These are phyloP conservation scores for Suillus spraguei DNA, from an alignment of 768 basidiomycete genomes.

Conservation along the genomic window DNA sequence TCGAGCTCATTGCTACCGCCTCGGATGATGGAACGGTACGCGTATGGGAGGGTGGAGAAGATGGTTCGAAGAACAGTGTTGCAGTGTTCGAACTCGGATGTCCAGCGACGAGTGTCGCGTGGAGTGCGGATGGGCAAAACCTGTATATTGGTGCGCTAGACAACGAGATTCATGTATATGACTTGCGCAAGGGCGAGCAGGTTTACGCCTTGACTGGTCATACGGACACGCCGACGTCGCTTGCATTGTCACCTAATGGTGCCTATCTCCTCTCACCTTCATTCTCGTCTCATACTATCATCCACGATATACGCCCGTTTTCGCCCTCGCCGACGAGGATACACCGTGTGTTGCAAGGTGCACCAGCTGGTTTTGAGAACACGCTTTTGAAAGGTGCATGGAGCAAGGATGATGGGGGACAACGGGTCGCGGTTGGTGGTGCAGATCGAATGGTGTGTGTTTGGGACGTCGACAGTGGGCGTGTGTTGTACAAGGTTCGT, in stretches of 20 bases:
- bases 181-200: constrained; percentile 82
- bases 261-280: constrained; percentile 88
- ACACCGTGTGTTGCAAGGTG: constrained; percentile 78
- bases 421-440: constrained; percentile 84
- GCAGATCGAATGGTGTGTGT: constrained; percentile 87
- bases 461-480: constrained; percentile 83
- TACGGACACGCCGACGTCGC: constrained; percentile 90
- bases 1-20: constrained; percentile 84
- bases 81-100: constrained; percentile 84
- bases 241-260: constrained; percentile 90
- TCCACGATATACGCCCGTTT: constrained; percentile 95
- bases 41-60: constrained; percentile 88
- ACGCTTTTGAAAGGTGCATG: constrained; percentile 83
- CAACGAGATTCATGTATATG: constrained; percentile 95
- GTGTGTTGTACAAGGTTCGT: constrained; percentile 76
- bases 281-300: constrained; percentile 84
- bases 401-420: constrained; percentile 84
- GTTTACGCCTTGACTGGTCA: constrained; percentile 84
- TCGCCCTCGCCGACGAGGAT: constrained; percentile 80
- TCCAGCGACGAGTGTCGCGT: constrained; percentile 90
- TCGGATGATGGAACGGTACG: constrained; percentile 92
- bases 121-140: constrained; percentile 88
- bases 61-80: constrained; percentile 70
- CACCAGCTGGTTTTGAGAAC: constrained; percentile 94
- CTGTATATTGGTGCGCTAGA: constrained; percentile 93